Percentiles rank a stretch among this genome's conserved stretches.
Evolutionary conservation across 2,329 filamentous ascomycete genomes (phyloP).

Genomic region (Grosmannia penicillata): DNA sequence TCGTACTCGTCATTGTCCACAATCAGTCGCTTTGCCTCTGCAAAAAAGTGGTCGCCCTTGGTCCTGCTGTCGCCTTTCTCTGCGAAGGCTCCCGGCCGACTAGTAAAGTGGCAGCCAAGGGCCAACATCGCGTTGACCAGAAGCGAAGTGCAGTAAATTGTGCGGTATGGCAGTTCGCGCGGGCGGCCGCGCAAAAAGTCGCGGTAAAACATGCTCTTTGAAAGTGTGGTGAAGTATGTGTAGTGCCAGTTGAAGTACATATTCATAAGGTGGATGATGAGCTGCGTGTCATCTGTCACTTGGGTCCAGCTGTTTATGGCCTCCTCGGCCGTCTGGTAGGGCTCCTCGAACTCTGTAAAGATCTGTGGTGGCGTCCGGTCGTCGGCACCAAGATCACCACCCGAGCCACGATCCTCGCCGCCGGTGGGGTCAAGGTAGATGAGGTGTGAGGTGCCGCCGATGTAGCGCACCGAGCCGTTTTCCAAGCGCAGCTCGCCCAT

Average conservation of each 20-base stretch:
- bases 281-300: constrained; percentile 63
- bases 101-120: constrained; percentile 85
- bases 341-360: constrained; percentile 26
- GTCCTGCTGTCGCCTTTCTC: constrained; percentile 63
- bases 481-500: constrained; percentile 85
- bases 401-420: neutral
- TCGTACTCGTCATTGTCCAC: constrained; percentile 89
- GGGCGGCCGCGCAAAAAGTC: constrained; percentile 66
- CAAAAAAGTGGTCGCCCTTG: constrained; percentile 91
- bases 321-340: constrained; percentile 36
- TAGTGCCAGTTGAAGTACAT: constrained; percentile 99
- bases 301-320: constrained; percentile 76
- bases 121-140: constrained; percentile 91
- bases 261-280: constrained; percentile 77
- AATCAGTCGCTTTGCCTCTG: constrained; percentile 79
- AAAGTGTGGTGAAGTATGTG: constrained; percentile 84
- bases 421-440: constrained; percentile 51
- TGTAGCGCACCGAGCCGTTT: constrained; percentile 77
- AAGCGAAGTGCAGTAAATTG: constrained; percentile 72
- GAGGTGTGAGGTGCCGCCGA: constrained; percentile 86
- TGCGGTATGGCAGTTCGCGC: constrained; percentile 32
- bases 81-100: constrained; percentile 55
- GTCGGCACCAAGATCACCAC: neutral
- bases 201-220: constrained; percentile 71
- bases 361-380: too few species aligned